Evolutionary conservation across 495 filamentous ascomycete species (phyloP).

Genomic region (Penicillium canescens): DNA sequence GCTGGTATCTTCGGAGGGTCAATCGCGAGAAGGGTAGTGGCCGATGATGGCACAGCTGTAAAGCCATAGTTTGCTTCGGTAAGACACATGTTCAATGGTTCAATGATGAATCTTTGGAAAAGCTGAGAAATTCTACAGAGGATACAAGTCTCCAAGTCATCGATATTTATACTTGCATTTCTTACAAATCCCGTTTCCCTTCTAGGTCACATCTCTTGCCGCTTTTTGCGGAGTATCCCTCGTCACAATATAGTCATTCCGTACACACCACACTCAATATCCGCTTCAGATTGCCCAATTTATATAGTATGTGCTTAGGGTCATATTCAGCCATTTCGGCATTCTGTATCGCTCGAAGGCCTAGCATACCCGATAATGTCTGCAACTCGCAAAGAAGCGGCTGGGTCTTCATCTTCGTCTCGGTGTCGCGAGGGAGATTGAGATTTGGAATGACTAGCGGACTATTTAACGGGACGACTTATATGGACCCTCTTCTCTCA

Average conservation of each 20-base stretch:
- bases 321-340: no score
- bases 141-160: no score
- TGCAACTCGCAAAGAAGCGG: neutral
- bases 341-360: neutral
- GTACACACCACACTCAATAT: no score
- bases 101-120: no score
- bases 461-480: neutral
- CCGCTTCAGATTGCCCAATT: no score
- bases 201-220: no score
- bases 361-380: neutral
- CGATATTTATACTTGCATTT: no score
- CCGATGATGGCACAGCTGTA: constrained; percentile 32
- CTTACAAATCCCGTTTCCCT: no score
- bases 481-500: neutral
- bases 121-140: no score
- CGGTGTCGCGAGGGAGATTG: neutral
- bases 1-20: constrained; percentile 9
- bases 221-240: no score
- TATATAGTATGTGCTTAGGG: no score
- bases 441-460: neutral
- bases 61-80: constrained; percentile 25
- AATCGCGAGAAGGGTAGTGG: constrained; percentile 15
- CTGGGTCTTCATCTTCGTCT: neutral
- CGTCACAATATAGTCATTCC: no score
- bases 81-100: neutral